Conservation (phyloP, 1,139 yeast species). For the Scheffersomyces segobiensis region DNA sequence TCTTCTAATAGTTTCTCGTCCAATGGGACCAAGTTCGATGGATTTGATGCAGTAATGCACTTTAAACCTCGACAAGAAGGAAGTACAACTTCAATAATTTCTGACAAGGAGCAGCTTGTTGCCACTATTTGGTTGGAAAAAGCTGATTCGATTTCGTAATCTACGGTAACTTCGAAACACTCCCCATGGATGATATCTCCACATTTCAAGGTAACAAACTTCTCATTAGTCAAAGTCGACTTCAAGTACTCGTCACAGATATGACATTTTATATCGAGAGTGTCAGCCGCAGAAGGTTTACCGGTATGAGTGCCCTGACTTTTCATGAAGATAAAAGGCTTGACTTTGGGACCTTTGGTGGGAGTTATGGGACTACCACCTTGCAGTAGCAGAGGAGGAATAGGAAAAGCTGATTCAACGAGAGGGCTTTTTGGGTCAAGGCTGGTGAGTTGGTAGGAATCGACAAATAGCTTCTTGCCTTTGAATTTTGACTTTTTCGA, state of each 20-base stretch:
- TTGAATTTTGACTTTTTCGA: neutral
- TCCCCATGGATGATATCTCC: conserved; percentile 43
- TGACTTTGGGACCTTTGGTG: conserved; percentile 26
- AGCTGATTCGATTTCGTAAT: conserved; percentile 13
- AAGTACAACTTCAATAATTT: neutral
- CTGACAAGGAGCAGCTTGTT: neutral
- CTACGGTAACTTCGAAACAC: conserved; percentile 28
- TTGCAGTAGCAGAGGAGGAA: neutral
- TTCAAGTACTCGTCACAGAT: conserved; percentile 38
- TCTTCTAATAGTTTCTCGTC: neutral
- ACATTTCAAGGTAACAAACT: conserved; percentile 33
- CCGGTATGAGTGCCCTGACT: conserved; percentile 7
- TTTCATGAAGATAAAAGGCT: conserved; percentile 24
- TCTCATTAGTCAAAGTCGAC: conserved; percentile 34
- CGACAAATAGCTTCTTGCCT: neutral
- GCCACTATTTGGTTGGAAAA: neutral
- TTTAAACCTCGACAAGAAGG: neutral
- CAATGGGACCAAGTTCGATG: neutral
- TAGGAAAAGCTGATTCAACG: conserved; percentile 1
- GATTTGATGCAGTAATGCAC: neutral
- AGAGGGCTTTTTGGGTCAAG: neutral
- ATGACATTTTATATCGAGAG: conserved; percentile 23
- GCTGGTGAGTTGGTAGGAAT: neutral
- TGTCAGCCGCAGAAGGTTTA: neutral
- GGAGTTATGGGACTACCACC: neutral